Conservation (phyloP, 2,329 filamentous ascomycete species). For the Akanthomyces muscarius region DNA sequence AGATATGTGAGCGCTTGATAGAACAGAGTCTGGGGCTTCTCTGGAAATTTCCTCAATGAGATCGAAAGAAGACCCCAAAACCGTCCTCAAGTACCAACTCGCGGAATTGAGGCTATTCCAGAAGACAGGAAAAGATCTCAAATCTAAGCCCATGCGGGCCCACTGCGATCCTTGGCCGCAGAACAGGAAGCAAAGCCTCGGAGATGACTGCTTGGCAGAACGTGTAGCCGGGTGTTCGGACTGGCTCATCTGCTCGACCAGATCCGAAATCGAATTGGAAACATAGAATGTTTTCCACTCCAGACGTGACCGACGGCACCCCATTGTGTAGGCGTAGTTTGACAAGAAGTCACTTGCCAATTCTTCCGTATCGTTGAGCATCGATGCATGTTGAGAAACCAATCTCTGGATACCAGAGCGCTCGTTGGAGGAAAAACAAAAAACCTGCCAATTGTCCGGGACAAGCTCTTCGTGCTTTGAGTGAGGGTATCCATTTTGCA, state of each 20-base stretch:
- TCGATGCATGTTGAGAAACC: conserved; percentile 32
- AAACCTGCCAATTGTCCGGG: conserved; percentile 31
- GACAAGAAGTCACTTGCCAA: conserved; percentile 26
- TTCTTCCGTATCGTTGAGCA: conserved; percentile 24
- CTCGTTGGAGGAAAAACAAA: conserved; percentile 43
- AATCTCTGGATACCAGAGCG: conserved; percentile 36
- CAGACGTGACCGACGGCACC: conserved; percentile 40
- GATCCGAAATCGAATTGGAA: conserved; percentile 31
- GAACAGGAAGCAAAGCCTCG: conserved; percentile 39
- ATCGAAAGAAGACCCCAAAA: conserved; percentile 31
- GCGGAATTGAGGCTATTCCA: conserved; percentile 35
- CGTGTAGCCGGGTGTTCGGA: conserved; percentile 23
- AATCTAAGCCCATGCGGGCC: conserved; percentile 39
- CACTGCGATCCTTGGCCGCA: conserved; percentile 43
- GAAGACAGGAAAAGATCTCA: conserved; percentile 41
- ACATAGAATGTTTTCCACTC: conserved; percentile 41
- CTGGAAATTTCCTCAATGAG: conserved; percentile 36
- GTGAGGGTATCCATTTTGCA: conserved; percentile 8
- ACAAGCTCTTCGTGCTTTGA: not conserved
- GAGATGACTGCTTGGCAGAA: conserved; percentile 25
- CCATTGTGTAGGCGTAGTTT: conserved; percentile 45
- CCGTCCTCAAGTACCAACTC: conserved; percentile 27
- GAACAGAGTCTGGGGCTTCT: conserved; percentile 22
- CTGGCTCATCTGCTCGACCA: conserved; percentile 28
- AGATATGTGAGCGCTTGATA: conserved; percentile 35